Evolutionary conservation across 75 land plant species (phyloP).

Genomic region (Adiantum capillusveneris): DNA sequence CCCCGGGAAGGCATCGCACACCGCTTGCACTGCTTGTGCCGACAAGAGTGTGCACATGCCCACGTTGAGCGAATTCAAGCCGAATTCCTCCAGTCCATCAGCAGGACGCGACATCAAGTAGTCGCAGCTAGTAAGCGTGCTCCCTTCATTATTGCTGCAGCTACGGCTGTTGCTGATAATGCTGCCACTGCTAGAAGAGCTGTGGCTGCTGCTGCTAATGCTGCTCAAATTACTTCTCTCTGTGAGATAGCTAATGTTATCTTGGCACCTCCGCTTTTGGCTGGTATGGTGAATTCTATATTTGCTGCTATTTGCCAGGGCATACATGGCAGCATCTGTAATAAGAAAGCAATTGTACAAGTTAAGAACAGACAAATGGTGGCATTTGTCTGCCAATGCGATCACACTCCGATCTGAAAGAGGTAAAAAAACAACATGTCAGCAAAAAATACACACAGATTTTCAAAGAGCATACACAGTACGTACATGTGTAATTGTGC

Average conservation of each 20-base stretch:
- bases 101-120: slow-evolving; percentile 6
- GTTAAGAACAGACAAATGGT: slow-evolving; percentile 55
- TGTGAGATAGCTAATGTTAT: neutral
- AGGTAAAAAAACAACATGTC: neutral
- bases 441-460: no score
- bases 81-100: slow-evolving; percentile 37
- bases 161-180: slow-evolving; percentile 28
- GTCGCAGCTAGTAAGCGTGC: slow-evolving; percentile 9
- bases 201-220: slow-evolving; percentile 30
- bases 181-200: slow-evolving; percentile 15
- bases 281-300: slow-evolving; percentile 6
- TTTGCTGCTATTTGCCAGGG: slow-evolving; percentile 41
- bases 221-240: slow-evolving; percentile 10
- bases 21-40: slow-evolving; percentile 90
- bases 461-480: no score
- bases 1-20: slow-evolving; percentile 86
- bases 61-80: slow-evolving; percentile 75
- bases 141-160: slow-evolving; percentile 24
- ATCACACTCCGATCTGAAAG: slow-evolving; percentile 87
- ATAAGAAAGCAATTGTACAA: slow-evolving; percentile 92
- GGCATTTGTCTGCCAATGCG: slow-evolving; percentile 82
- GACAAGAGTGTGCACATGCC: slow-evolving; percentile 91
- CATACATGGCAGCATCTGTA: slow-evolving; percentile 90
- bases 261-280: slow-evolving; percentile 6
- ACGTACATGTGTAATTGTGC: no score